phyloP scores from a whole-genome alignment of 2,329 filamentous ascomycete species.

The Sclerotinia spermophila region DNA sequence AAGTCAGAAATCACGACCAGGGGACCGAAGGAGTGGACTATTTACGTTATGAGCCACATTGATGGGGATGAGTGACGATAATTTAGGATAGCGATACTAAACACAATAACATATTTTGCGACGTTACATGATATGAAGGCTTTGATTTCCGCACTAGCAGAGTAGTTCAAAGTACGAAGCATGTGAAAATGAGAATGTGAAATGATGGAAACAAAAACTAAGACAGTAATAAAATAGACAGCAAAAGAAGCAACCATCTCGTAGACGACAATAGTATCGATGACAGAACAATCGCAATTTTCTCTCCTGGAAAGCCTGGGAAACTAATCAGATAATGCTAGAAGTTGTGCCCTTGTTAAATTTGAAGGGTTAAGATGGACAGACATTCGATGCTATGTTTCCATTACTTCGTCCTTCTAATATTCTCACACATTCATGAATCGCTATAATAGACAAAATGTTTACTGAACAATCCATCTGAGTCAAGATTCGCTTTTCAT shows the following conservation, averaged over 20 bases:
- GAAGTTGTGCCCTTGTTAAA: neutral
- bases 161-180: neutral
- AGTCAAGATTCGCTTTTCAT: neutral
- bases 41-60: no score
- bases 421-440: neutral
- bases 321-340: neutral
- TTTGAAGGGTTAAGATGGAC: neutral
- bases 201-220: neutral
- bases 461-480: neutral
- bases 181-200: neutral
- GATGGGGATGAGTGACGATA: neutral
- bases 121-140: neutral
- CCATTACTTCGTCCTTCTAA: neutral
- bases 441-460: neutral
- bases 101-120: neutral
- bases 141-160: neutral
- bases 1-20: no score
- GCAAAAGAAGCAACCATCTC: neutral
- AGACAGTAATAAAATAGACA: neutral
- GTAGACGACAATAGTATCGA: neutral
- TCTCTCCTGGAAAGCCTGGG: neutral
- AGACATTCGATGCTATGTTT: neutral
- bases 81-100: neutral
- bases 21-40: no score
- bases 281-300: neutral